Percentiles rank a stretch among this genome's conserved stretches.
Evolutionary conservation across 352 stramenopile genomes (phyloP).

Genomic region (Thalassiosira allenii): DNA sequence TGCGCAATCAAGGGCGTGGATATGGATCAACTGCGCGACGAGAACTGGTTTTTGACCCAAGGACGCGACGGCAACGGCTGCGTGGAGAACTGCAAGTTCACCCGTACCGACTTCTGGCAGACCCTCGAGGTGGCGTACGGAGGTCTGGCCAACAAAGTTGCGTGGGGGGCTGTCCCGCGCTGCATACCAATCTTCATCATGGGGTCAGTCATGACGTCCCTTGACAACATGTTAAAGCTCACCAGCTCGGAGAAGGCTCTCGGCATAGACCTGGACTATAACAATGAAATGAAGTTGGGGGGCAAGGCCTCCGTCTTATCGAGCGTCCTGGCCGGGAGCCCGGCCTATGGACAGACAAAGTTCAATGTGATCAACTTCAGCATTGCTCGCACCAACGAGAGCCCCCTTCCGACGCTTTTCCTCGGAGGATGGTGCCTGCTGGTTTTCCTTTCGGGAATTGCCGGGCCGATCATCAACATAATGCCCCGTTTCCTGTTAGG

Average conservation of each 20-base stretch:
- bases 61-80: neutral
- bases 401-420: neutral
- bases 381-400: slow-evolving; percentile 8
- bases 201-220: slow-evolving; percentile 13
- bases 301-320: slow-evolving; percentile 13
- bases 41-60: slow-evolving; percentile 20
- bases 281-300: slow-evolving; percentile 18
- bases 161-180: slow-evolving; percentile 9
- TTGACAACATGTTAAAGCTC: slow-evolving; percentile 19
- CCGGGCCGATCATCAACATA: slow-evolving; percentile 17
- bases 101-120: slow-evolving; percentile 12
- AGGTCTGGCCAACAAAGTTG: neutral
- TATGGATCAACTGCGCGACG: slow-evolving; percentile 11
- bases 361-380: slow-evolving; percentile 30
- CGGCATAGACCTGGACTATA: slow-evolving; percentile 19
- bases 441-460: slow-evolving; percentile 10
- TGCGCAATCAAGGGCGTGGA: neutral
- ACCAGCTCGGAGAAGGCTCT: slow-evolving; percentile 24
- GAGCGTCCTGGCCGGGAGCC: neutral
- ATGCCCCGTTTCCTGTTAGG: slow-evolving; percentile 22
- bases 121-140: slow-evolving; percentile 9
- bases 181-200: slow-evolving; percentile 24
- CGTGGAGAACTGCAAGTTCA: neutral
- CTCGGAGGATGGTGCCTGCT: slow-evolving; percentile 4
- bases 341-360: slow-evolving; percentile 21